phyloP scores from a whole-genome alignment of 805 yeast species.

The Cyberlindnera meyerae region DNA sequence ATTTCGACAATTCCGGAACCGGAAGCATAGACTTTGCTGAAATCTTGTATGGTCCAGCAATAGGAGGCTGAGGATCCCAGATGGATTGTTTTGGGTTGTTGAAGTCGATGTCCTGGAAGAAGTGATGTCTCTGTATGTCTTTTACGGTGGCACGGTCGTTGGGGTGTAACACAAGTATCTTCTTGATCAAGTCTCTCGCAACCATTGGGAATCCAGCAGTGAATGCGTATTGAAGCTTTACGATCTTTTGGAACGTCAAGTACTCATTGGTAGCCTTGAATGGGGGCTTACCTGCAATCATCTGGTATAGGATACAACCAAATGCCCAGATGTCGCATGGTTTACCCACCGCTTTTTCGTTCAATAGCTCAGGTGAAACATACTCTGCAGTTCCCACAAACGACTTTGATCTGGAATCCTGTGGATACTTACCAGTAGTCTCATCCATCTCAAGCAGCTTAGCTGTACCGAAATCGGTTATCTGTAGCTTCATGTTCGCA shows the following conservation, averaged over 20 bases:
- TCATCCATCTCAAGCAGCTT: constrained; percentile 50
- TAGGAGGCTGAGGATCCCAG: constrained; percentile 61
- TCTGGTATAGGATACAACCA: constrained; percentile 92
- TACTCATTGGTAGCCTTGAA: constrained; percentile 82
- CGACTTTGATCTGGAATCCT: constrained; percentile 66
- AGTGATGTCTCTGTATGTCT: constrained; percentile 58
- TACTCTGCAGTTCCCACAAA: constrained; percentile 87
- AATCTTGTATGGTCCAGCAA: constrained; percentile 65
- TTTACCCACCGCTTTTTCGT: constrained; percentile 75
- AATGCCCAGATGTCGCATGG: constrained; percentile 99
- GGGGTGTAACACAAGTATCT: constrained; percentile 60
- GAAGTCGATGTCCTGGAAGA: constrained; percentile 55
- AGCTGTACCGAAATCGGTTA: constrained; percentile 86
- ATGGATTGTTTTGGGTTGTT: constrained; percentile 40
- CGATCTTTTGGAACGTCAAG: constrained; percentile 74
- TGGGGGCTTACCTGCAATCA: constrained; percentile 91
- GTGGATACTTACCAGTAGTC: constrained; percentile 51
- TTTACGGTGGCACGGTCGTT: constrained; percentile 53
- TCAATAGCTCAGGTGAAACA: constrained; percentile 75
- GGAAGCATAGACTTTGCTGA: constrained; percentile 78
- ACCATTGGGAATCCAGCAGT: constrained; percentile 80
- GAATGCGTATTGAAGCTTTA: constrained; percentile 75
- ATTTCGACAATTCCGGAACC: constrained; percentile 43
- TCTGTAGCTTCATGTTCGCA: constrained; percentile 52
- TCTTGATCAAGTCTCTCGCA: constrained; percentile 66